Percentiles rank a stretch among this genome's conserved stretches.
Evolutionary conservation across 805 yeast genomes (phyloP).

Genomic region (Cyberlindnera lachancei): DNA sequence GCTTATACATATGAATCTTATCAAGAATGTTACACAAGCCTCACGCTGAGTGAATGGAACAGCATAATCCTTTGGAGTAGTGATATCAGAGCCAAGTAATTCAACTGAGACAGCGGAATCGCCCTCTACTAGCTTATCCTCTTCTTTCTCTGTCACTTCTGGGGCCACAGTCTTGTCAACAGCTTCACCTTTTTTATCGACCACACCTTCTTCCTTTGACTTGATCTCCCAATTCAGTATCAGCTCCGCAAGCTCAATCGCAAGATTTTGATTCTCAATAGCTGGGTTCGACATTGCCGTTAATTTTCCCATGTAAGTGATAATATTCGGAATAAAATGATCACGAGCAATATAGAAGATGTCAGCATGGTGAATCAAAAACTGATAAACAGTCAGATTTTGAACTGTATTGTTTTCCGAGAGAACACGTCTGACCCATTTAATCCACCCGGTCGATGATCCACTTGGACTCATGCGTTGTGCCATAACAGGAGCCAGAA

Average conservation of each 20-base stretch:
- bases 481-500: constrained; percentile 81
- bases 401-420: constrained; percentile 86
- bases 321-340: constrained; percentile 80
- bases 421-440: constrained; percentile 88
- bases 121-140: constrained; percentile 14
- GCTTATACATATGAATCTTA: constrained; percentile 80
- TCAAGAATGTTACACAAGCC: constrained; percentile 81
- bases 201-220: constrained; percentile 24
- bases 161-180: constrained; percentile 27
- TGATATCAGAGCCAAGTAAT: constrained; percentile 28
- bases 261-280: constrained; percentile 73
- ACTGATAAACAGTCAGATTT: constrained; percentile 81
- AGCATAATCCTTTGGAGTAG: constrained; percentile 42
- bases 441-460: constrained; percentile 61
- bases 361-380: constrained; percentile 79
- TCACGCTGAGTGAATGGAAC: constrained; percentile 79
- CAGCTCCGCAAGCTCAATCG: constrained; percentile 83
- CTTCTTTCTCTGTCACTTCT: constrained; percentile 22
- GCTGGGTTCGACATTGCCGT: constrained; percentile 73
- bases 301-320: constrained; percentile 87
- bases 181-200: constrained; percentile 6
- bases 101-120: constrained; percentile 14
- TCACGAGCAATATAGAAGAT: constrained; percentile 82
- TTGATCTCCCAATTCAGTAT: constrained; percentile 79
- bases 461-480: constrained; percentile 51